Percentiles rank a stretch among this genome's conserved stretches.
Conservation (phyloP, 176 grass and related monocot genomes). For the Bothriochloa decipiens region DNA sequence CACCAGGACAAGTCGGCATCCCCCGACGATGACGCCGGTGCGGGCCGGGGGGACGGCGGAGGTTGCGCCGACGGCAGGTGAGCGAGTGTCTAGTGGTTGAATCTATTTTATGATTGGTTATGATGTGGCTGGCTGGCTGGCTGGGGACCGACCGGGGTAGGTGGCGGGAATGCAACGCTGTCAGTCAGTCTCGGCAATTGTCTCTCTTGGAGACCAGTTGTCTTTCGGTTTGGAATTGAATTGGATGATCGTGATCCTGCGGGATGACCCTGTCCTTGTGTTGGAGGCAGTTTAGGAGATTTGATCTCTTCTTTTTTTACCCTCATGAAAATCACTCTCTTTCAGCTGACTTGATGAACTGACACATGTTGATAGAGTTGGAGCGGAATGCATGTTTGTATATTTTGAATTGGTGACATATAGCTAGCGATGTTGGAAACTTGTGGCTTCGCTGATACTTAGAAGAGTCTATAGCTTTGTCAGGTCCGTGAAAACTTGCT, state of each 20-base stretch:
- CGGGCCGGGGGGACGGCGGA: not conserved
- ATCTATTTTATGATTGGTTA: not conserved
- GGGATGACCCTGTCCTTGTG: not conserved
- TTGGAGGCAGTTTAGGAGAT: constrained; percentile 3
- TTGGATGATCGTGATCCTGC: not conserved
- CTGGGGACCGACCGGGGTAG: not conserved
- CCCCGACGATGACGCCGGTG: not conserved
- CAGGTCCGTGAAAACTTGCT: not conserved
- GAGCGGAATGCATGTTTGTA: not conserved
- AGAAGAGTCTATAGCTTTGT: not conserved
- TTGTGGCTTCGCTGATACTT: not conserved
- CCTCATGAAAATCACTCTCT: constrained; percentile 13
- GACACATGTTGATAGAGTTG: not conserved
- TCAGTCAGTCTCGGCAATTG: not conserved
- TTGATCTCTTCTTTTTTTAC: not conserved
- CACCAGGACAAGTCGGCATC: constrained; percentile 4
- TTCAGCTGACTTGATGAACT: not conserved
- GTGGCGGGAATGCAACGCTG: constrained; percentile 25
- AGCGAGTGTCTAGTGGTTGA: constrained; percentile 20
- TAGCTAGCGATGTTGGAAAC: not conserved
- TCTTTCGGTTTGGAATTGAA: constrained; percentile 4
- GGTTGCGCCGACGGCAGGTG: constrained; percentile 40
- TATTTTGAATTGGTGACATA: not conserved
- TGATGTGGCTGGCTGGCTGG: not conserved
- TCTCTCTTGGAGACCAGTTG: not conserved